Conservation (phyloP, 306 rosid species). For the Sechiopsis laciniata region DNA sequence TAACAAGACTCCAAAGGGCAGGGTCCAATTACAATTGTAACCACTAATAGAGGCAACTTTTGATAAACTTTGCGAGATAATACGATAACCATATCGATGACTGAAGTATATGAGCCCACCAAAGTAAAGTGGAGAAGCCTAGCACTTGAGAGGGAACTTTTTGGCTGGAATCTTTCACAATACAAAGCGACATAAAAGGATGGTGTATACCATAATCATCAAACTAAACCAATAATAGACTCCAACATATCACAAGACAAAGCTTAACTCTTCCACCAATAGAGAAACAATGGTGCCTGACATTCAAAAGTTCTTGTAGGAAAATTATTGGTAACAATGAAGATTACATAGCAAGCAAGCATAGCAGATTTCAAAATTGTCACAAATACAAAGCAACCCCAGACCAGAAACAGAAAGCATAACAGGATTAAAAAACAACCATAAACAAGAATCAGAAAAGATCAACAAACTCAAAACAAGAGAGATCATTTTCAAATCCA, state of each 20-base stretch:
- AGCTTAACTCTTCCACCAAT: not conserved
- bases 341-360: not conserved
- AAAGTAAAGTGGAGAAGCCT: too few relatives aligned
- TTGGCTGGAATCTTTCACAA: not conserved
- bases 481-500: not conserved
- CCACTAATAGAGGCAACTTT: too few relatives aligned
- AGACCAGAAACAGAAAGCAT: not conserved
- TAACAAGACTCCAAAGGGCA: too few relatives aligned
- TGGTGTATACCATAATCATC: not conserved
- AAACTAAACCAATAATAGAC: constrained; percentile 4
- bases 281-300: constrained; percentile 3
- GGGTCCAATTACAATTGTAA: too few relatives aligned
- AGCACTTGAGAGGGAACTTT: too few relatives aligned
- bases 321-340: too few relatives aligned
- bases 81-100: too few relatives aligned
- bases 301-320: too few relatives aligned
- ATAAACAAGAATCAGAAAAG: constrained; percentile 1
- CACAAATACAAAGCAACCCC: not conserved
- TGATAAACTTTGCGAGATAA: too few relatives aligned
- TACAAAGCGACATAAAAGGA: constrained; percentile 7
- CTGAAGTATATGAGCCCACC: too few relatives aligned
- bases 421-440: not conserved
- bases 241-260: not conserved
- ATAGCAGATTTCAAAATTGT: not conserved
- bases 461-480: not conserved